Percentiles rank a stretch among this genome's conserved stretches.
Evolutionary conservation across 2,329 filamentous ascomycete species (phyloP).

Genomic region (Colletotrichum melonis): DNA sequence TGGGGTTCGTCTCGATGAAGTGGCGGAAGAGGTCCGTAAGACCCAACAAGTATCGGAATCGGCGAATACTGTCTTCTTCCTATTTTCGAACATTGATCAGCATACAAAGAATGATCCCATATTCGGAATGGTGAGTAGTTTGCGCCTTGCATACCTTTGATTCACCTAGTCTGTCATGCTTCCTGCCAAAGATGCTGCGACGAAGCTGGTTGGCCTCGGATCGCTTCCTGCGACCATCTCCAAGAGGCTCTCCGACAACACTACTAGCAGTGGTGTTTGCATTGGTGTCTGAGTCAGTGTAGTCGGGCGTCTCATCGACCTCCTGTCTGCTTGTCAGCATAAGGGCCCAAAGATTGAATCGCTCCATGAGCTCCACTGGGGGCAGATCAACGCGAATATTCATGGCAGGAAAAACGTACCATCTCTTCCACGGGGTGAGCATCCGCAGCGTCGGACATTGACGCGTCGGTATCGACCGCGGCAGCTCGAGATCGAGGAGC

Average conservation of each 20-base stretch:
- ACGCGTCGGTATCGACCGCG: slow-evolving; percentile 69
- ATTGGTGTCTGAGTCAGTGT: slow-evolving; percentile 75
- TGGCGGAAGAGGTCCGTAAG: slow-evolving; percentile 97
- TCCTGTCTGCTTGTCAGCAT: slow-evolving; percentile 52
- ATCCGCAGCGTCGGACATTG: slow-evolving; percentile 70
- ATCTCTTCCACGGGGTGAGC: slow-evolving; percentile 59
- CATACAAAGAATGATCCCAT: not conserved
- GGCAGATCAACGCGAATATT: not conserved
- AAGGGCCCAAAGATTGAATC: not conserved
- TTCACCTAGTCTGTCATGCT: slow-evolving; percentile 90
- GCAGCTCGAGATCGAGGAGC: slow-evolving; percentile 64
- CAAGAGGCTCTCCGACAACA: slow-evolving; percentile 77
- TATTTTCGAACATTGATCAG: slow-evolving; percentile 46
- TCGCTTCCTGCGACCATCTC: slow-evolving; percentile 86
- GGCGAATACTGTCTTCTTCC: slow-evolving; percentile 94
- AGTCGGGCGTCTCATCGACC: slow-evolving; percentile 74
- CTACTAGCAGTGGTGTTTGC: slow-evolving; percentile 83
- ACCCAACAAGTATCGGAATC: slow-evolving; percentile 94
- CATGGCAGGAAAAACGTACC: slow-evolving; percentile 49
- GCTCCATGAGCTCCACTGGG: not conserved
- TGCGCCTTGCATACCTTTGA: slow-evolving; percentile 75
- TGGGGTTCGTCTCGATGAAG: slow-evolving; percentile 97
- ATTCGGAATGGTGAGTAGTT: too few species aligned
- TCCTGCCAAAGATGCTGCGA: slow-evolving; percentile 93
- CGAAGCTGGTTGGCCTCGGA: slow-evolving; percentile 90